Conservation (phyloP, 106 monocot genomes). For the Phalaenopsis equestris region DNA sequence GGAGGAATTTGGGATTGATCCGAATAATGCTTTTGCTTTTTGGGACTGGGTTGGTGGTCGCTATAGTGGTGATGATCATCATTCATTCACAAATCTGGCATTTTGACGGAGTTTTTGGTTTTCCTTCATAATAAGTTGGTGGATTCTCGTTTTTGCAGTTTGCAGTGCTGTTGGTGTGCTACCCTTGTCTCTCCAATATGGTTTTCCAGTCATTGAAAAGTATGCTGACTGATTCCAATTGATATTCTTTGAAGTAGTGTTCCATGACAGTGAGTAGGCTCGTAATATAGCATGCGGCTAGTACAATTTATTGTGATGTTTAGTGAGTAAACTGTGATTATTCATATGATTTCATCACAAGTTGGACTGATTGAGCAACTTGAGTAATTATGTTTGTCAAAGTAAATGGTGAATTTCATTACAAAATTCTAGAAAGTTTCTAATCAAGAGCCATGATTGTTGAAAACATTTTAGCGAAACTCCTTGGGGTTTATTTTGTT, state of each 20-base stretch:
- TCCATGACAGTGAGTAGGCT: background rate
- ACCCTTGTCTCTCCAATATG: conserved; percentile 93
- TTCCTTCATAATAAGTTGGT: background rate
- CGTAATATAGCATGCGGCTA: background rate
- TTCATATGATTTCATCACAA: background rate
- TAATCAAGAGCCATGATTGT: background rate
- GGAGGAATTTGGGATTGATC: conserved; percentile 88
- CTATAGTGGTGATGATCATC: conserved; percentile 67
- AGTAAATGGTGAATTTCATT: background rate
- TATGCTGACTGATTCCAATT: conserved; percentile 29
- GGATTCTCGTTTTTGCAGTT: conserved; percentile 50
- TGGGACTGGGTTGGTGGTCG: conserved; percentile 99
- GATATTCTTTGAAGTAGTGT: background rate
- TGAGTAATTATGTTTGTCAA: background rate
- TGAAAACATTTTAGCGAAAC: background rate
- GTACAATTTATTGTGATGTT: background rate
- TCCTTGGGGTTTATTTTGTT: background rate
- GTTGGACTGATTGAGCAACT: background rate
- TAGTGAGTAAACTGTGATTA: background rate
- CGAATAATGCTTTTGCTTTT: conserved; percentile 88
- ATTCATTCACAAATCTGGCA: background rate
- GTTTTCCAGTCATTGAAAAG: conserved; percentile 83
- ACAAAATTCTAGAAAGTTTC: background rate
- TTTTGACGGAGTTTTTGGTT: background rate
- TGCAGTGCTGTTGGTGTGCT: conserved; percentile 99